Evolutionary conservation across 768 basidiomycete species (phyloP).

Genomic region (Boletus edulis): DNA sequence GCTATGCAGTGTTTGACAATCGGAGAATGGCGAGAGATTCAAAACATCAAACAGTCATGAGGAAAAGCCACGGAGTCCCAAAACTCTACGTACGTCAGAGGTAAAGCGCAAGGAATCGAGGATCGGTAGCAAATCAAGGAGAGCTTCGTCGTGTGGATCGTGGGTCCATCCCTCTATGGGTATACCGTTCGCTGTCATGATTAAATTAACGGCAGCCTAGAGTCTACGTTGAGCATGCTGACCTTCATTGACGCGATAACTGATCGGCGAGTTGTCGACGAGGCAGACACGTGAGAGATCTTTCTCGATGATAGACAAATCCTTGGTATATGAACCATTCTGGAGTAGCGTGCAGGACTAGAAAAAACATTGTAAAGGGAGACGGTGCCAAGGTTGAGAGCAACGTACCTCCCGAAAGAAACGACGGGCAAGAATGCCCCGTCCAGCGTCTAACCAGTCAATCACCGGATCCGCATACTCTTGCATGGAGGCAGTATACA

Average conservation of each 20-base stretch:
- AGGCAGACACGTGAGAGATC: conserved; percentile 94
- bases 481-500: conserved; percentile 98
- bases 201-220: not conserved
- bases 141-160: conserved; percentile 93
- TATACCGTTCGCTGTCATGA: conserved; percentile 83
- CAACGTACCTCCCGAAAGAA: conserved; percentile 86
- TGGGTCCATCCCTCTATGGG: conserved; percentile 99
- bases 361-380: not conserved
- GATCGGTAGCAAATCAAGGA: conserved; percentile 92
- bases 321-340: conserved; percentile 94
- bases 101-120: conserved; percentile 96
- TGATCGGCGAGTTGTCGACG: conserved; percentile 93
- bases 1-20: conserved; percentile 18
- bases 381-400: not conserved
- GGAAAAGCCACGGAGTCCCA: conserved; percentile 67
- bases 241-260: conserved; percentile 94
- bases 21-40: conserved; percentile 2
- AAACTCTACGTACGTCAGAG: conserved; percentile 87
- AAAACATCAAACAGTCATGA: conserved; percentile 24
- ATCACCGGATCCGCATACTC: conserved; percentile 99
- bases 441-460: conserved; percentile 96
- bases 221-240: conserved; percentile 20
- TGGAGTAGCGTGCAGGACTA: conserved; percentile 91
- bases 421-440: conserved; percentile 84
- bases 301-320: conserved; percentile 80